Evolutionary conservation across 352 stramenopile genomes (phyloP), one percentile per base, ranked within the genome.

Genomic region (Globisporangium splendens): DNA sequence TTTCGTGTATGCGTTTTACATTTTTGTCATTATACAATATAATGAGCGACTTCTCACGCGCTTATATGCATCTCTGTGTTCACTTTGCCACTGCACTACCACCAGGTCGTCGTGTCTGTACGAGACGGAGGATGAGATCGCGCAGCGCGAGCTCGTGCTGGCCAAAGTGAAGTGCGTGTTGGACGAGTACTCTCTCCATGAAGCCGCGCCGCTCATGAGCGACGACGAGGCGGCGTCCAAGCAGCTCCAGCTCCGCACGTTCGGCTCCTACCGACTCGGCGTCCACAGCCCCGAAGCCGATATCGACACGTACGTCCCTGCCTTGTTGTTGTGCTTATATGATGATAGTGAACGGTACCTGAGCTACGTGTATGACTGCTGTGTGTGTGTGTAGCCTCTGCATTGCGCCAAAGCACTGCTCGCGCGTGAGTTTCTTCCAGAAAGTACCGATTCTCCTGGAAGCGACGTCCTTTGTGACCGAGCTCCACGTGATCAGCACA

Each of bases 231-330:
- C 75, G 2, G 51, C 64, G 8, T 46, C 43, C 18, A 83, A 66
- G 59, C 58, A 65, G 38, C 20, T 93, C 51, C 70, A 92, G 54
- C 61, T 98, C 12, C 77, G 86, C 39, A 96, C 89, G 3, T 98
- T 98, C 74, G 96, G 96, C 42, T 98, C 92, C 0, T 96, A 88
- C 48, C 73, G 85, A 7, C 79, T 97, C 3, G 81, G 82, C 20
- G 88, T 96, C 3, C 88, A 97, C 61, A 91, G 79, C 33, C 77
- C 71, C 17, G 87, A 96, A 14, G 84, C 86, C 1, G 86, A 96
- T 57, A 96, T 96, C 50, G 86, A 96, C 62, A 84, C 79, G 84
- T 93, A 68, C 42, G 73, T 21, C 20, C 58, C 28, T 31, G 24
- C 24, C 24, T 31, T 31, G 24, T 35, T 35, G 28, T 35, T 11